phyloP scores from a whole-genome alignment of 345 rosid species.

The Nasturtium officinale region DNA sequence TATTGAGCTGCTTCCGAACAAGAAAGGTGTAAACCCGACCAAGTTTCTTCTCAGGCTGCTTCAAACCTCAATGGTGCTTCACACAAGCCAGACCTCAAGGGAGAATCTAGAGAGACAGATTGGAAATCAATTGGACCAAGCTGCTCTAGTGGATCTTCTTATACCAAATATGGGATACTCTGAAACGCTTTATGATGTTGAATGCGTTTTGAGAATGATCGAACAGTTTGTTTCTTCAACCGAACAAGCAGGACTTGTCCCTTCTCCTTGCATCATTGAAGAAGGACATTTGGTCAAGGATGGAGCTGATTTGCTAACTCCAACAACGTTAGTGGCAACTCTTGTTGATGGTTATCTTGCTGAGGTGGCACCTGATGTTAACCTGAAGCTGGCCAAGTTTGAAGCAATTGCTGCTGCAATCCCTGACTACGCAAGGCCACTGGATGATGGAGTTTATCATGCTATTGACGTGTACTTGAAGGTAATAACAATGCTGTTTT shows the following conservation, averaged over 20 bases:
- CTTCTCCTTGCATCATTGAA: slow-evolving; percentile 50
- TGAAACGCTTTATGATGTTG: slow-evolving; percentile 67
- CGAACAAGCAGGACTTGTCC: slow-evolving; percentile 48
- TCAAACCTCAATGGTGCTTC: slow-evolving; percentile 58
- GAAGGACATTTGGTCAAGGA: slow-evolving; percentile 49
- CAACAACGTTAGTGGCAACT: slow-evolving; percentile 58
- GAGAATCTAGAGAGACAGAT: slow-evolving; percentile 61
- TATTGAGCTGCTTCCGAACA: slow-evolving; percentile 60
- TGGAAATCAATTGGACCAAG: slow-evolving; percentile 65
- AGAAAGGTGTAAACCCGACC: slow-evolving; percentile 60
- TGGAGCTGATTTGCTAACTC: slow-evolving; percentile 49
- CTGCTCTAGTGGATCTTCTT: slow-evolving; percentile 64
- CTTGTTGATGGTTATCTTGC: slow-evolving; percentile 68
- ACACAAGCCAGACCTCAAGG: slow-evolving; percentile 55
- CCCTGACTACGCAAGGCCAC: slow-evolving; percentile 70
- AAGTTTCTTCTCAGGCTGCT: slow-evolving; percentile 69
- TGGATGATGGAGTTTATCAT: slow-evolving; percentile 73
- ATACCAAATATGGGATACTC: slow-evolving; percentile 63
- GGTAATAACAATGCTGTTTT: slow-evolving; percentile 44
- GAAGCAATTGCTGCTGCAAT: slow-evolving; percentile 63
- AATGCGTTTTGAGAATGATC: slow-evolving; percentile 65
- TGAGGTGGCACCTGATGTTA: slow-evolving; percentile 75
- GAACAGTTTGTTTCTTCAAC: slow-evolving; percentile 58
- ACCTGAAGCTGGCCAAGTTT: slow-evolving; percentile 61
- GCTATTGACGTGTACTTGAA: slow-evolving; percentile 74